A percentile compares a stretch with the other conserved stretches of the same genome.
Evolutionary conservation across 805 yeast species (phyloP).

Genomic region (Candida ficus): DNA sequence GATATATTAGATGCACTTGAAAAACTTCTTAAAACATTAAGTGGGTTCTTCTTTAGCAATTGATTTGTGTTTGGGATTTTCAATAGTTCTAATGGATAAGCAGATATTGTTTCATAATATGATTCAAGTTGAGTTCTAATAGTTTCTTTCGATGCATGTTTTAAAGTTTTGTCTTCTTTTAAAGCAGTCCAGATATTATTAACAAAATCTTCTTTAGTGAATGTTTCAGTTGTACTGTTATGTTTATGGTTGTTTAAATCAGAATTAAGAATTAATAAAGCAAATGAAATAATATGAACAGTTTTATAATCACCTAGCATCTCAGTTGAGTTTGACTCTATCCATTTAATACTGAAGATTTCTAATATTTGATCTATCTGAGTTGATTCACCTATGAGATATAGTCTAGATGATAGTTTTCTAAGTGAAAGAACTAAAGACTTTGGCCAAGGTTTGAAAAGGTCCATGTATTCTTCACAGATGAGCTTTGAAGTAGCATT

Average conservation of each 20-base stretch:
- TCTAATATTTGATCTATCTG: constrained; percentile 72
- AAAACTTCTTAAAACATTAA: constrained; percentile 7
- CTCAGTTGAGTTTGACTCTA: constrained; percentile 40
- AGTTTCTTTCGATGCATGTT: neutral
- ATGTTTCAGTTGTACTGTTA: constrained; percentile 29
- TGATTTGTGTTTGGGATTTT: constrained; percentile 1
- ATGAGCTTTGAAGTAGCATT: constrained; percentile 17
- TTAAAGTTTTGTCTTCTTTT: constrained; percentile 15
- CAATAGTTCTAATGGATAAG: constrained; percentile 15
- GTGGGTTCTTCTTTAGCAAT: constrained; percentile 4
- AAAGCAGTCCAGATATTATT: constrained; percentile 47
- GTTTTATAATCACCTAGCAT: constrained; percentile 47
- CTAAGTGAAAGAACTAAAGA: constrained; percentile 55
- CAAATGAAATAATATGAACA: constrained; percentile 69
- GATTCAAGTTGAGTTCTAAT: constrained; percentile 21
- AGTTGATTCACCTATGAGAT: constrained; percentile 78
- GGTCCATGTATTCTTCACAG: constrained; percentile 31
- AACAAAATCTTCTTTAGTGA: constrained; percentile 39
- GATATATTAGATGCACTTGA: constrained; percentile 8
- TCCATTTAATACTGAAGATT: constrained; percentile 63
- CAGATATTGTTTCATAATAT: constrained; percentile 34
- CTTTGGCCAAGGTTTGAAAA: constrained; percentile 40
- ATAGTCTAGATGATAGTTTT: constrained; percentile 56
- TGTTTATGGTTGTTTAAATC: constrained; percentile 54
- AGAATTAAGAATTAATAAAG: constrained; percentile 69